Evolutionary conservation across 306 rosid species (phyloP).

Genomic region (Betula pendula): DNA sequence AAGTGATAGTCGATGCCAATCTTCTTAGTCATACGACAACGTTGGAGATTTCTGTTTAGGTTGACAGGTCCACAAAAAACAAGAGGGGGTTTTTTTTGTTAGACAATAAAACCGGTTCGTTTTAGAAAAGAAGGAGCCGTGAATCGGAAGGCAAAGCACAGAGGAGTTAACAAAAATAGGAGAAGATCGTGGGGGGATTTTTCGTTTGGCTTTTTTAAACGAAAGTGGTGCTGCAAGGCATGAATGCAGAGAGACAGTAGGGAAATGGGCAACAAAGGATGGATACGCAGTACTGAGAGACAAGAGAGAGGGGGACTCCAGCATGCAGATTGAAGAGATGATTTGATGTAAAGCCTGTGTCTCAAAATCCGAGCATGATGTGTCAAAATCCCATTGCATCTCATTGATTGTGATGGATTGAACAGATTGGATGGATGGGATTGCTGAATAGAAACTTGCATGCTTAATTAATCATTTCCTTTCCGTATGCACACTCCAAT

Average conservation of each 20-base stretch:
- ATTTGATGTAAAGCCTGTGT: constrained; percentile 63
- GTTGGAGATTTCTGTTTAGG: no score
- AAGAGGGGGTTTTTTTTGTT: no score
- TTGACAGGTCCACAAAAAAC: no score
- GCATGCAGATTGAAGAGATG: constrained; percentile 63
- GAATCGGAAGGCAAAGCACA: constrained; percentile 38
- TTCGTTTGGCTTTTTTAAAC: no score
- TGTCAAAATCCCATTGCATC: constrained; percentile 75
- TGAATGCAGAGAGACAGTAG: background rate
- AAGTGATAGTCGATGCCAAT: no score
- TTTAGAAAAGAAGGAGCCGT: constrained; percentile 38
- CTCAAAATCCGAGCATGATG: constrained; percentile 87
- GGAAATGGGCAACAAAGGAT: constrained; percentile 25
- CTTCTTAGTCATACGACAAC: no score
- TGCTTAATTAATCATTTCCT: constrained; percentile 40
- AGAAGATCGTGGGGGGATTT: constrained; percentile 35
- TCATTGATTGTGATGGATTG: constrained; percentile 55
- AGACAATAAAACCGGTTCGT: no score
- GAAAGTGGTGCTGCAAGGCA: no score
- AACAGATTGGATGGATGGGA: constrained; percentile 54
- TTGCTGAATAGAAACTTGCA: constrained; percentile 43
- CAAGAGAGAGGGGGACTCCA: constrained; percentile 23
- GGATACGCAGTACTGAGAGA: constrained; percentile 18
- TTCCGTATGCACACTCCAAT: background rate
- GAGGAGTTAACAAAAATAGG: constrained; percentile 30